Conservation (phyloP, 2,329 filamentous ascomycete species). For the Albifimbria verrucaria region DNA sequence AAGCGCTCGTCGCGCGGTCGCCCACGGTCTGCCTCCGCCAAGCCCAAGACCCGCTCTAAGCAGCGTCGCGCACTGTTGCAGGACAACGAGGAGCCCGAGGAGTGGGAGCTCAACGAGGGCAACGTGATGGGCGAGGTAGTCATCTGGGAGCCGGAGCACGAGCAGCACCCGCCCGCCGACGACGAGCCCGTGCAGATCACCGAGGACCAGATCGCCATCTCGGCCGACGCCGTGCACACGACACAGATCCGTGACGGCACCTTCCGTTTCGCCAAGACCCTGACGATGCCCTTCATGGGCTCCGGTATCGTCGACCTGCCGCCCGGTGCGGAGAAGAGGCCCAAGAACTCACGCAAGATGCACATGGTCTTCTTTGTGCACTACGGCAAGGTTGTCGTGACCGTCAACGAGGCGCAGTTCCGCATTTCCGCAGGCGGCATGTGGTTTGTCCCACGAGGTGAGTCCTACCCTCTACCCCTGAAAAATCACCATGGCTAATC, state of each 20-base stretch:
- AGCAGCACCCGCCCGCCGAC: slow-evolving; percentile 48
- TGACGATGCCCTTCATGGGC: slow-evolving; percentile 81
- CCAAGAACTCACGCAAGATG: slow-evolving; percentile 93
- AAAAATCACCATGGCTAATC: no score
- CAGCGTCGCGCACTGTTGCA: slow-evolving; percentile 37
- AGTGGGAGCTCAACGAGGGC: slow-evolving; percentile 70
- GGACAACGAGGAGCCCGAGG: slow-evolving; percentile 56
- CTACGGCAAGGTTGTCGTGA: slow-evolving; percentile 76
- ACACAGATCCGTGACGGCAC: slow-evolving; percentile 60
- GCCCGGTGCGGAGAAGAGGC: slow-evolving; percentile 75
- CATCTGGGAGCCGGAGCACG: slow-evolving; percentile 59
- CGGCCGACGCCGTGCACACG: slow-evolving; percentile 53
- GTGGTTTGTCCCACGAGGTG: slow-evolving; percentile 94
- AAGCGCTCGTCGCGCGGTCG: slow-evolving; percentile 25
- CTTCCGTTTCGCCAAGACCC: slow-evolving; percentile 87
- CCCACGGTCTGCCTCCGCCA: background rate
- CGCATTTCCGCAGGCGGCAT: slow-evolving; percentile 83
- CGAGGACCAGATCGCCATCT: slow-evolving; percentile 55
- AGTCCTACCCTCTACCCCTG: slow-evolving; percentile 26
- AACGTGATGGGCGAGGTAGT: slow-evolving; percentile 61
- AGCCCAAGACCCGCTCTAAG: slow-evolving; percentile 23
- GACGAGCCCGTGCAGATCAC: slow-evolving; percentile 53
- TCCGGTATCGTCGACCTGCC: slow-evolving; percentile 87
- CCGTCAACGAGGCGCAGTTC: slow-evolving; percentile 72
- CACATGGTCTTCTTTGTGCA: slow-evolving; percentile 96